Conservation (phyloP, 2,329 filamentous ascomycete species). For the Neonectria neomacrospora region DNA sequence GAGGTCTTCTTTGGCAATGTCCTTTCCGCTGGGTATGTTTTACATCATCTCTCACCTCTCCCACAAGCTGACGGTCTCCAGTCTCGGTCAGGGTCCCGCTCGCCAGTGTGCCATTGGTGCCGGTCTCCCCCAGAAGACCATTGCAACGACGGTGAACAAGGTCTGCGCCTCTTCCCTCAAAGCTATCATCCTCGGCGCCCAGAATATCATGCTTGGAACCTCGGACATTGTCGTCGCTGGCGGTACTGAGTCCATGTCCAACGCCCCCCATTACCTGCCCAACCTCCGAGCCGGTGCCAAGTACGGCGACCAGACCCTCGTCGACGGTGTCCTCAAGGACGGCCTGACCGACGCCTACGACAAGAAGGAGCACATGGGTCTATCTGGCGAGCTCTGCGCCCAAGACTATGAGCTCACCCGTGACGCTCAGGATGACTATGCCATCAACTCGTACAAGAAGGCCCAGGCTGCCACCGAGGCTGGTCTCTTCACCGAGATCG, state of each 20-base stretch:
- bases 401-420: constrained; percentile 83
- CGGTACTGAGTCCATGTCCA: constrained; percentile 98
- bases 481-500: constrained; percentile 89
- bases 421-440: constrained; percentile 93
- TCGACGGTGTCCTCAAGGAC: constrained; percentile 94
- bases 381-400: constrained; percentile 92
- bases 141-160: constrained; percentile 97
- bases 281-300: constrained; percentile 88
- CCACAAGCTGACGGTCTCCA: constrained; percentile 51
- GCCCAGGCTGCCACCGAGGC: constrained; percentile 86
- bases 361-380: constrained; percentile 96
- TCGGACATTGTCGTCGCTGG: constrained; percentile 93
- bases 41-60: constrained; percentile 8
- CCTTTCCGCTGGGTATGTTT: constrained; percentile 86
- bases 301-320: constrained; percentile 88
- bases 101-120: constrained; percentile 92
- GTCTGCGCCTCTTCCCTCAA: constrained; percentile 97
- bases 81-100: constrained; percentile 94
- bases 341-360: constrained; percentile 95
- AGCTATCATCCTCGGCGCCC: constrained; percentile 91
- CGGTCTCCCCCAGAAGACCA: constrained; percentile 81
- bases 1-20: constrained; percentile 99
- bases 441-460: constrained; percentile 94
- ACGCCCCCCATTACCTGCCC: constrained; percentile 94
- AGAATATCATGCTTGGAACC: constrained; percentile 97